phyloP scores from a whole-genome alignment of 176 grass and related monocot genomes.

The Echinochloa phyllopogon region DNA sequence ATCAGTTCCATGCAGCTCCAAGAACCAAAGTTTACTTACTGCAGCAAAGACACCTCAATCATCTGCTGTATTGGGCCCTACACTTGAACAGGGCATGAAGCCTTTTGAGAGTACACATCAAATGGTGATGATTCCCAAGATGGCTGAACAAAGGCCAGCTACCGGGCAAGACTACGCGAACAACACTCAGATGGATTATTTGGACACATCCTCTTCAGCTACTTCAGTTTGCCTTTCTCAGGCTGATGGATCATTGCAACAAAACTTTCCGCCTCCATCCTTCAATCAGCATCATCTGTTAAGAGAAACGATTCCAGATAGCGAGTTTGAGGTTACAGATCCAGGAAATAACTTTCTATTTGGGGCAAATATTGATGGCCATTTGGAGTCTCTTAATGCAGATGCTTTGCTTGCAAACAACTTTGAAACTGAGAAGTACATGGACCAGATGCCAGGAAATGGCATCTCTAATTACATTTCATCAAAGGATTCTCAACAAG shows the following conservation, averaged over 20 bases:
- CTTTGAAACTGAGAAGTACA: conserved; percentile 66
- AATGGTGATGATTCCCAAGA: conserved; percentile 55
- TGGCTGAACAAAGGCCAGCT: conserved; percentile 49
- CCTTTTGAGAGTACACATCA: conserved; percentile 44
- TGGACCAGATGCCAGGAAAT: conserved; percentile 58
- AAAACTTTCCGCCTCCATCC: conserved; percentile 64
- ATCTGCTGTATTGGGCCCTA: conserved; percentile 53
- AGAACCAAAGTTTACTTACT: conserved; percentile 43
- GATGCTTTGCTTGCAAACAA: conserved; percentile 58
- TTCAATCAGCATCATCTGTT: conserved; percentile 63
- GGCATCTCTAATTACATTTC: conserved; percentile 60
- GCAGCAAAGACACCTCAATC: conserved; percentile 63
- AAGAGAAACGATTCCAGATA: conserved; percentile 56
- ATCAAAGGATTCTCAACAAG: conserved; percentile 78
- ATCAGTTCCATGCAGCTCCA: conserved; percentile 53
- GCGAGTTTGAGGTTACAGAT: conserved; percentile 62
- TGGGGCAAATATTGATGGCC: conserved; percentile 71
- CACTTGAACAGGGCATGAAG: conserved; percentile 46
- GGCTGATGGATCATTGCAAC: conserved; percentile 67
- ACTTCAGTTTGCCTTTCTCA: conserved; percentile 83
- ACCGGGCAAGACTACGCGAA: conserved; percentile 56
- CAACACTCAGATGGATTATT: conserved; percentile 63
- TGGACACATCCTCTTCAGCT: conserved; percentile 81
- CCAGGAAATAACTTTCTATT: conserved; percentile 76
- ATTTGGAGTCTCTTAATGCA: conserved; percentile 58